Conservation (phyloP, 768 basidiomycete species). For the Infundibulicybe gibba region DNA sequence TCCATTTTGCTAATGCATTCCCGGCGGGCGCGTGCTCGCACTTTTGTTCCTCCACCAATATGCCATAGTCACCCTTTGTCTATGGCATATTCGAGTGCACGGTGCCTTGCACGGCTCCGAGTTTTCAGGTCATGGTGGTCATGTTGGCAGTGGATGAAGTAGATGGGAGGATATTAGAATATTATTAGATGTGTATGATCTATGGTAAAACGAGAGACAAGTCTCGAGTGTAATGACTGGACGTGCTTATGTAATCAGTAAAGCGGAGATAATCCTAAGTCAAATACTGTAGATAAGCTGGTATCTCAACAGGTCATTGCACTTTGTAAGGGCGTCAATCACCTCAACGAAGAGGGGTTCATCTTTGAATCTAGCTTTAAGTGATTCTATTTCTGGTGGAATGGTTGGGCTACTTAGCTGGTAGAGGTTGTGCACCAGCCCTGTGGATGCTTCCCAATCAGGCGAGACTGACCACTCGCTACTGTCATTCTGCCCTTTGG, state of each 20-base stretch:
- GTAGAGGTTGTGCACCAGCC: background rate
- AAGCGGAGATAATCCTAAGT: too few relatives aligned
- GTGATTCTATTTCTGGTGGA: background rate
- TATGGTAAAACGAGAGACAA: too few relatives aligned
- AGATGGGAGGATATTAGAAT: too few relatives aligned
- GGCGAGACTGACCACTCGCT: slow-evolving; percentile 29
- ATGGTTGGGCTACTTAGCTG: background rate
- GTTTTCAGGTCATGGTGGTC: background rate
- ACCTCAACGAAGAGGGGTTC: too few relatives aligned
- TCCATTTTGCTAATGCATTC: slow-evolving; percentile 8
- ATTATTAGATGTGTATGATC: too few relatives aligned
- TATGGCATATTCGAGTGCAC: slow-evolving; percentile 4
- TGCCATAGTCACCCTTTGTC: slow-evolving; percentile 12
- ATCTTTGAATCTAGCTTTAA: slow-evolving; percentile 10
- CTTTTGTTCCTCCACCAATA: slow-evolving; percentile 1
- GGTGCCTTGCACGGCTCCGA: background rate
- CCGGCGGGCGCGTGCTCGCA: background rate
- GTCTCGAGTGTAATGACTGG: too few relatives aligned
- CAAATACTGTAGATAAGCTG: too few relatives aligned
- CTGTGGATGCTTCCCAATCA: slow-evolving; percentile 17
- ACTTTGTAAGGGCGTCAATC: slow-evolving; percentile 16
- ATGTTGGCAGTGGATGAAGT: too few relatives aligned
- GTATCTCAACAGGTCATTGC: slow-evolving; percentile 9
- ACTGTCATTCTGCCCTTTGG: slow-evolving; percentile 15
- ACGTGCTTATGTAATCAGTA: too few relatives aligned